Base-by-base conservation (phyloP, 164 flowering plant species). In the Saururus chinensis region DNA sequence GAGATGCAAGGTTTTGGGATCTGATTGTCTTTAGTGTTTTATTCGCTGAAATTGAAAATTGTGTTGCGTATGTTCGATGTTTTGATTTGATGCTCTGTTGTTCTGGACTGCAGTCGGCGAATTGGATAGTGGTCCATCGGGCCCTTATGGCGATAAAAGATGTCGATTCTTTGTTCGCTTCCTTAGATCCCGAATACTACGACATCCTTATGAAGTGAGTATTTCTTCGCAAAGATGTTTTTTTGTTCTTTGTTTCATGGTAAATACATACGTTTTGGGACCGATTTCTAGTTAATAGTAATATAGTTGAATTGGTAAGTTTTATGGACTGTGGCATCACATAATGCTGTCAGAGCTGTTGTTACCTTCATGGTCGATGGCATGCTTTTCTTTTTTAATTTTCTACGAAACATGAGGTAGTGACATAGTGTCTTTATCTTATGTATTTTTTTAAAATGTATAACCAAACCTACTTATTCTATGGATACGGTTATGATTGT, bases 201-300 rank as follows among this genome's bases (percentile, higher is more conserved):
- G 97, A 88, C 62, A 87, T 93, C 59, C 88, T 93, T 64, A 93
- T 93, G 99, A 93, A 90, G 96, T 90, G 67, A 80, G 89, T 57
- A 53, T 37, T 53, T 57, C 25, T 25, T 23, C 35, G 20, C 21
- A 42, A 14, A 4, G 49, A 10, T 42, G 49, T 10, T 42, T 42
- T 42, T 9, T 42, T 4, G 4, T 1, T 14, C 9, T 1, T 10
- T 4, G 7, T 42, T 10, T 4, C 9, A 10, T 42, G 17, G 49
- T 10, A 42, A 10, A 30, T 30, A 2, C 6, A 30, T 30, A 30
- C 6, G 37, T 30, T n/a, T 30, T 30, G 37, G 37, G 37, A 6
- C 37, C 6, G 37, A 30, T 30, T 30, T 2, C 6, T 2, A 30
- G 6, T 30, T 30, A 2, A 30, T 30, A n/a, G n/a, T n/a, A n/a